phyloP scores from a whole-genome alignment of 163 green algal species.

The Scenedesmus sp. region DNA sequence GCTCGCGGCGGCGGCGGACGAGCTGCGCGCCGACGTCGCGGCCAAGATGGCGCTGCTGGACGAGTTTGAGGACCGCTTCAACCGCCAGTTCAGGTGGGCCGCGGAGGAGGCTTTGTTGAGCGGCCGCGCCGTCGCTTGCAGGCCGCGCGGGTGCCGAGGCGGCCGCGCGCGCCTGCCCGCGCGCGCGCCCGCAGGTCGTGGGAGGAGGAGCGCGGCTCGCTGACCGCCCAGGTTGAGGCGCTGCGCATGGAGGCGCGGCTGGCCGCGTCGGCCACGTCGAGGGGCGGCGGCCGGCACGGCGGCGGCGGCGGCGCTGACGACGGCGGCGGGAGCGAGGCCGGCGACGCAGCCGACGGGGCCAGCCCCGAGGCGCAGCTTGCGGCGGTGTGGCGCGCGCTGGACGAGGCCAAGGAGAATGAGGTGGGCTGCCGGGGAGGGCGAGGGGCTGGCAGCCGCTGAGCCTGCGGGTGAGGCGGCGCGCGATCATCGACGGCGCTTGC shows the following conservation, averaged over 20 bases:
- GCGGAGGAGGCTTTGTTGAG: neutral
- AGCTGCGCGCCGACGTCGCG: constrained; percentile 59
- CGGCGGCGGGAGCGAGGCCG: neutral
- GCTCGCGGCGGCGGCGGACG: constrained; percentile 33
- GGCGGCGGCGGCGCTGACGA: neutral
- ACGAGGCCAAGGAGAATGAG: constrained; percentile 48
- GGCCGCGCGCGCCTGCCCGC: neutral
- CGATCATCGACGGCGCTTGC: no score
- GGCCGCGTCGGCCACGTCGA: neutral
- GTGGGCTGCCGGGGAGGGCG: constrained; percentile 1
- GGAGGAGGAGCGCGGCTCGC: constrained; percentile 62
- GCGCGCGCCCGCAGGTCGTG: constrained; percentile 52
- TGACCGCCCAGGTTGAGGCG: constrained; percentile 61
- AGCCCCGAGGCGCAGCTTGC: constrained; percentile 19
- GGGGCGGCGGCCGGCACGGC: neutral
- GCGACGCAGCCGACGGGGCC: neutral
- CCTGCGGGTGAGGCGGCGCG: no score
- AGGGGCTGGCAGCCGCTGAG: no score
- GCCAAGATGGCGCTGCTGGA: constrained; percentile 72
- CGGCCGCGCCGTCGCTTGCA: neutral
- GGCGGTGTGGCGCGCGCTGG: constrained; percentile 26
- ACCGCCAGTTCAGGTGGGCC: constrained; percentile 64
- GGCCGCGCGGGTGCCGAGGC: neutral
- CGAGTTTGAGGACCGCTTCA: constrained; percentile 74
- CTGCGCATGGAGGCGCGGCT: constrained; percentile 43